Evolutionary conservation across 805 yeast genomes (phyloP).

Genomic region (Pichia gijzeniarum): DNA sequence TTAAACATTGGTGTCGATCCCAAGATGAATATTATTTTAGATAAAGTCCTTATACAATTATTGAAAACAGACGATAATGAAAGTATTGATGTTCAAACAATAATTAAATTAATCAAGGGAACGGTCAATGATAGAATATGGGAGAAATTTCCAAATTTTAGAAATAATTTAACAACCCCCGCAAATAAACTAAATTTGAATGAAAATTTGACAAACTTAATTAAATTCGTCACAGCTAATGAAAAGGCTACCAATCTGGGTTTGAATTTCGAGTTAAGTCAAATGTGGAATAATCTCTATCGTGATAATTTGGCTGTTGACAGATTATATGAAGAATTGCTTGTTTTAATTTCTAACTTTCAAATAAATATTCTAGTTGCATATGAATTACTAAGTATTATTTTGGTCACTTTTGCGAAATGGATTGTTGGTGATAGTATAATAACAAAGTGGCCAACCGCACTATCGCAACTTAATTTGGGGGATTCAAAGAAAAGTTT

Average conservation of each 20-base stretch:
- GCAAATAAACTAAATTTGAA: background rate
- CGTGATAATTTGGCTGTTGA: slow-evolving; percentile 14
- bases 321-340: slow-evolving; percentile 20
- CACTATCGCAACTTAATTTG: slow-evolving; percentile 15
- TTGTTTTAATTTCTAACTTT: slow-evolving; percentile 11
- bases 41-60: slow-evolving; percentile 18
- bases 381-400: slow-evolving; percentile 21
- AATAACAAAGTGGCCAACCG: slow-evolving; percentile 18
- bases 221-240: slow-evolving; percentile 2
- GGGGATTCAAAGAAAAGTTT: background rate
- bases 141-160: slow-evolving; percentile 3
- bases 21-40: slow-evolving; percentile 10
- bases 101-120: slow-evolving; percentile 16
- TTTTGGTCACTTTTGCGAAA: slow-evolving; percentile 22
- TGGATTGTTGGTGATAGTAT: slow-evolving; percentile 17
- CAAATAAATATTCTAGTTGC: slow-evolving; percentile 4
- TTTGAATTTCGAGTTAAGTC: slow-evolving; percentile 25
- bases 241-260: background rate
- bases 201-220: slow-evolving; percentile 13
- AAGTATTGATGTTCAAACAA: slow-evolving; percentile 17
- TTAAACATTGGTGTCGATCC: slow-evolving; percentile 6
- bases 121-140: slow-evolving; percentile 16
- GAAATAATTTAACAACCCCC: background rate
- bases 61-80: slow-evolving; percentile 14
- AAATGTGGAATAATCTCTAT: slow-evolving; percentile 13